Evolutionary conservation across 2,329 filamentous ascomycete genomes (phyloP).

Genomic region (Fusarium buharicum): DNA sequence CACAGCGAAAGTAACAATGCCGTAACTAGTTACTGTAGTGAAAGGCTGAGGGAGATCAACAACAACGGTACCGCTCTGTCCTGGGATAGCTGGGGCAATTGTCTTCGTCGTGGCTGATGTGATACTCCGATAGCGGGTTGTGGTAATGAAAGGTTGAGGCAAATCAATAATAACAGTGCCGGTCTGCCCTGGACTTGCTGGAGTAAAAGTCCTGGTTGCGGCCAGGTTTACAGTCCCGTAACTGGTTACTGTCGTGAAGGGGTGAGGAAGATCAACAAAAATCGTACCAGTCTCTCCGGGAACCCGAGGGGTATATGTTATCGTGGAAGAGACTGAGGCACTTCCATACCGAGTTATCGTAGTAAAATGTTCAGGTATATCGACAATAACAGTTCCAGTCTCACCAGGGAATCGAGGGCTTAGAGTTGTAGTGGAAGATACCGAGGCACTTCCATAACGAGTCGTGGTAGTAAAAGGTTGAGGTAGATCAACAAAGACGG

Average conservation of each 20-base stretch:
- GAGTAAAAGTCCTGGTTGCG: not conserved
- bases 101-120: not conserved
- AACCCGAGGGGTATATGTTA: not conserved
- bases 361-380: not conserved
- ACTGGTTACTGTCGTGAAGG: not conserved
- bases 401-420: not conserved
- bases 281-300: slow-evolving; percentile 12
- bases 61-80: not conserved
- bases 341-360: not conserved
- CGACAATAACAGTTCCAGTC: not conserved
- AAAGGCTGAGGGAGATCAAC: slow-evolving; percentile 12
- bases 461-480: not conserved
- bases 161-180: slow-evolving; percentile 8
- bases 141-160: not conserved
- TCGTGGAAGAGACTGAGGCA: not conserved
- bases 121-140: not conserved
- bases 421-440: not conserved
- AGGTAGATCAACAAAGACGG: not conserved
- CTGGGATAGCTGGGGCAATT: not conserved
- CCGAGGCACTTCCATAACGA: not conserved
- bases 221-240: not conserved
- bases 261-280: slow-evolving; percentile 1
- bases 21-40: not conserved
- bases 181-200: slow-evolving; percentile 1
- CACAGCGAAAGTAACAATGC: not conserved